Evolutionary conservation across 495 filamentous ascomycete species (phyloP), one percentile per base, ranked within the genome.

Genomic region (Talaromyces stipitatus): DNA sequence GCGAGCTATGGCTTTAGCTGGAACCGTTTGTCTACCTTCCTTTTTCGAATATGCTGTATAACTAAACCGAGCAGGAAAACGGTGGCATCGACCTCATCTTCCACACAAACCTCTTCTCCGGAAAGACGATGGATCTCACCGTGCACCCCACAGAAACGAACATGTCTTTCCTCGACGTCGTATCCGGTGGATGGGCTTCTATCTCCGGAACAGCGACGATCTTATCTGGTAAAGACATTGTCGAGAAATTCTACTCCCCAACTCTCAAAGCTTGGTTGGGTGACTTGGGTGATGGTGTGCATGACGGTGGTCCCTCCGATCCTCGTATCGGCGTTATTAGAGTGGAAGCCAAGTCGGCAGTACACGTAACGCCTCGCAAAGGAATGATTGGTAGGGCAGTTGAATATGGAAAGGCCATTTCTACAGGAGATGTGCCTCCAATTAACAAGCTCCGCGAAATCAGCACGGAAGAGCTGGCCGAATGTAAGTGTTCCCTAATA

Each of bases 51-150:
- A 28, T 27, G 33, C 23, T 46, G 29, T 30, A 18, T 54, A 29
- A 5, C 45, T 22, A 30, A 18, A 18, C 50, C 9, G 7, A 4
- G n/a, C 32, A 92, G 89, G 86, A 94, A 72, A 78, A 78, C 60
- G 83, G 85, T 61, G 87, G 86, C 64, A 81, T 95, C 50, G 91
- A 96, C 69, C 83, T 95, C 47, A 79, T 95, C 71, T 96, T 97
- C 82, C 86, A 94, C 75, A 90, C 91, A 61, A 96, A 96, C 77
- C 90, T 90, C 58, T 89, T 94, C 68, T 91, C 89, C 32, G 88
- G 89, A 70, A 96, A 97, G 76, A 92, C 90, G 11, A 80, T 89
- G 71, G 91, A 96, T 66, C 80, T 97, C 14, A 72, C 78, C 47
- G 72, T 73, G 16, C 87, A 96, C 74, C 78, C 84, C 0, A 60